Conservation (phyloP, 441 rosid species). For the Biscutella laevigata region DNA sequence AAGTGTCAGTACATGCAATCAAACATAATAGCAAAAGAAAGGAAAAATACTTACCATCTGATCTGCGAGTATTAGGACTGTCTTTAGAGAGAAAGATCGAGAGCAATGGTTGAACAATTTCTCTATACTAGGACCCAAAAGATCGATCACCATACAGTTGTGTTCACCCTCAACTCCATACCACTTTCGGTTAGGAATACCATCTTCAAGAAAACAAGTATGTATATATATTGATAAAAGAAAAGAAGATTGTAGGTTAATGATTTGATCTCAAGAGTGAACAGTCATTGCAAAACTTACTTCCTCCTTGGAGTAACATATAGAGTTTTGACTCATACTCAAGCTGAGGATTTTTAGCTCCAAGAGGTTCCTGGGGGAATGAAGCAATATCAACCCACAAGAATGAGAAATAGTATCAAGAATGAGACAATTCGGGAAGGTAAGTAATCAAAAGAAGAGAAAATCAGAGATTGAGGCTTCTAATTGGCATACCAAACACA, state of each 20-base stretch:
- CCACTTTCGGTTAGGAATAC: conserved; percentile 94
- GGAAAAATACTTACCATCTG: conserved; percentile 26
- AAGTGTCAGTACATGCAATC: not conserved
- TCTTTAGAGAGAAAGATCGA: conserved; percentile 52
- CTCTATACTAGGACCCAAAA: conserved; percentile 59
- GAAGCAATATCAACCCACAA: not conserved
- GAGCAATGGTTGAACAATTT: conserved; percentile 53
- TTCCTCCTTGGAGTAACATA: conserved; percentile 97
- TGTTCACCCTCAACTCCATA: conserved; percentile 87
- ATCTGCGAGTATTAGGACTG: conserved; percentile 60
- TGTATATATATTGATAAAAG: not conserved
- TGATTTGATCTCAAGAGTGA: not conserved
- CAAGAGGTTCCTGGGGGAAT: conserved; percentile 68
- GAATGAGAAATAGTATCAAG: no score
- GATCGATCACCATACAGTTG: conserved; percentile 57
- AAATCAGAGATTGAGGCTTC: not conserved
- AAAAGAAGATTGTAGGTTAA: not conserved
- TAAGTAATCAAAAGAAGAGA: not conserved
- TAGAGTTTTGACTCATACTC: conserved; percentile 94
- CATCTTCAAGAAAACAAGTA: conserved; percentile 43
- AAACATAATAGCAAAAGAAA: not conserved
- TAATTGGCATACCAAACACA: not conserved
- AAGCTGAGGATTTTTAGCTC: conserved; percentile 95
- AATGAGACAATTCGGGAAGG: not conserved
- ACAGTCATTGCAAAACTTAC: conserved; percentile 33